Percentiles rank a stretch among this genome's conserved stretches.
phyloP scores from a whole-genome alignment of 2,329 filamentous ascomycete species.

The Trichoderma semiorbis region DNA sequence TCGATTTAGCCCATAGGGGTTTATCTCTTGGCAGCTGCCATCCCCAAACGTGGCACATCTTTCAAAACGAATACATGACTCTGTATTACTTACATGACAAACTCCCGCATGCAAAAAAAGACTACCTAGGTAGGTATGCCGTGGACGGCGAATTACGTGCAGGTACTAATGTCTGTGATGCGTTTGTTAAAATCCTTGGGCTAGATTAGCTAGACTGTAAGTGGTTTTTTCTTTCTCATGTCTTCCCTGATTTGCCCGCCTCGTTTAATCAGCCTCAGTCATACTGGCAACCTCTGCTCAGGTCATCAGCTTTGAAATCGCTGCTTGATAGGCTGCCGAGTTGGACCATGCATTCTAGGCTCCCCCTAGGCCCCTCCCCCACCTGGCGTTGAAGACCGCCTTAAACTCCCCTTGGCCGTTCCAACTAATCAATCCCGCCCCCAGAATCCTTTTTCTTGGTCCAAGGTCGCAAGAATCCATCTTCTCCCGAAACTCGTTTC shows the following conservation, averaged over 20 bases:
- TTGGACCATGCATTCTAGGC: background rate
- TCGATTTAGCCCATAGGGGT: background rate
- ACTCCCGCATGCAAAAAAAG: background rate
- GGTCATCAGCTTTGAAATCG: background rate
- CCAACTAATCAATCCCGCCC: background rate
- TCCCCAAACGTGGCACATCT: background rate
- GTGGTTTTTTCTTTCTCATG: background rate
- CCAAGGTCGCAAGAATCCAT: background rate
- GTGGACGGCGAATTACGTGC: background rate
- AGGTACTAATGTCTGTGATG: background rate
- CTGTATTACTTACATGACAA: background rate
- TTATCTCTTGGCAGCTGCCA: background rate
- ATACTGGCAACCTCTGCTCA: background rate
- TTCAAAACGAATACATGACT: background rate
- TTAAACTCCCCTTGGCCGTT: constrained; percentile 13
- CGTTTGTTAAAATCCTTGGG: background rate
- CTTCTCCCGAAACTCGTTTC: background rate
- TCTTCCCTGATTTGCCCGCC: background rate
- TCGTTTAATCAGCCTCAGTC: background rate
- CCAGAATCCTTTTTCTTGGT: background rate
- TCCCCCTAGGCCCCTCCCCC: constrained; percentile 15
- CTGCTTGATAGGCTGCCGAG: background rate
- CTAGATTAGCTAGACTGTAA: background rate
- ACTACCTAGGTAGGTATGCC: too few relatives aligned
- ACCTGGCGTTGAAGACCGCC: constrained; percentile 11